Evolutionary conservation across 1,284 basidiomycete species (phyloP).

Genomic region (Ganoderma boninense): DNA sequence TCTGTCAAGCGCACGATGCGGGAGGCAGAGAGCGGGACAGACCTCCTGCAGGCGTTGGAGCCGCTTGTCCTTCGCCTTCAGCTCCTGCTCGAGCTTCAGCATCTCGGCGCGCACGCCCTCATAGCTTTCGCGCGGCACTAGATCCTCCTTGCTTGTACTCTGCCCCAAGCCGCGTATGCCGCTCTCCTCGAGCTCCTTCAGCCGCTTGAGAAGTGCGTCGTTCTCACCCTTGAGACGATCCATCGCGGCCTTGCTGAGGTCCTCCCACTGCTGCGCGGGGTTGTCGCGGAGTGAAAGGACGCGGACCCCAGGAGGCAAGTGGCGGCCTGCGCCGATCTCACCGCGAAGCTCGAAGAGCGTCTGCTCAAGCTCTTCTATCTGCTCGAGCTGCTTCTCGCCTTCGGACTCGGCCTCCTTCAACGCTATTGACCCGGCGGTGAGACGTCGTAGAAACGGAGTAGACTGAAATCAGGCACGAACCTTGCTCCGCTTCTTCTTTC

Average conservation of each 20-base stretch:
- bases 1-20: not conserved
- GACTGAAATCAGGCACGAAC: constrained; percentile 42
- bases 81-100: constrained; percentile 73
- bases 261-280: constrained; percentile 78
- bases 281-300: constrained; percentile 78
- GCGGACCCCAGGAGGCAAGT: constrained; percentile 75
- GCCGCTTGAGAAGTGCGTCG: constrained; percentile 65
- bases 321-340: constrained; percentile 80
- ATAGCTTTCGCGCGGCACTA: constrained; percentile 76
- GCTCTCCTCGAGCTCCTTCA: constrained; percentile 62
- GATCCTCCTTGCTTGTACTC: constrained; percentile 40
- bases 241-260: constrained; percentile 70
- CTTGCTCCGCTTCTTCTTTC: constrained; percentile 51
- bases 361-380: constrained; percentile 72
- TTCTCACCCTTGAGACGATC: constrained; percentile 81
- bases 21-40: constrained; percentile 8
- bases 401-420: constrained; percentile 50
- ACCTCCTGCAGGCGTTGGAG: constrained; percentile 78
- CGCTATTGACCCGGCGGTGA: constrained; percentile 46
- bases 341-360: constrained; percentile 78
- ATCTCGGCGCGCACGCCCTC: constrained; percentile 72
- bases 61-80: constrained; percentile 81
- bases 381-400: constrained; percentile 51
- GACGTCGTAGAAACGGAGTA: not conserved
- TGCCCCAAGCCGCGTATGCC: constrained; percentile 34